Evolutionary conservation across 257 asterid species (phyloP).

Genomic region (Solanum habrochaites): DNA sequence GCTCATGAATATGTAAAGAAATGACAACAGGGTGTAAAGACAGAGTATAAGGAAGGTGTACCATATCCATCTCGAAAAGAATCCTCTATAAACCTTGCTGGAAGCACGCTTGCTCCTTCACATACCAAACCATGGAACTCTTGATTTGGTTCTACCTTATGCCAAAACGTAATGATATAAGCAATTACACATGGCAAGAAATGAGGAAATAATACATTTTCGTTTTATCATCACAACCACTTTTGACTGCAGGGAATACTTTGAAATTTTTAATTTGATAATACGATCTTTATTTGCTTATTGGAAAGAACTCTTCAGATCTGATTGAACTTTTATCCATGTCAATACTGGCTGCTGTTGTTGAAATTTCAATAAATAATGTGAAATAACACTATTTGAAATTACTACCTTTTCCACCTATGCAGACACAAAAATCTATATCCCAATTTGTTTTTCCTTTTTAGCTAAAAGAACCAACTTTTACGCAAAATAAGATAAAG

Average conservation of each 20-base stretch:
- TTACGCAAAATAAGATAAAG: not conserved
- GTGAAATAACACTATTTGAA: not conserved
- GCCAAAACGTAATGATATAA: constrained; percentile 28
- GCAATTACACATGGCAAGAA: constrained; percentile 2
- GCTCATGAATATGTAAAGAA: not conserved
- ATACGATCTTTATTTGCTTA: not conserved
- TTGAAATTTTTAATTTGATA: not conserved
- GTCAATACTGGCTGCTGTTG: not conserved
- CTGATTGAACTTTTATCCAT: not conserved
- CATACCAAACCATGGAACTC: constrained; percentile 96
- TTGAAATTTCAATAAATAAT: not conserved
- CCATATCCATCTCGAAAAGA: constrained; percentile 94
- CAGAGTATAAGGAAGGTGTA: constrained; percentile 20
- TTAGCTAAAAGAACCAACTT: not conserved
- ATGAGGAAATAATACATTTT: not conserved
- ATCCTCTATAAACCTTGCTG: constrained; percentile 80
- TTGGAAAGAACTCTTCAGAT: not conserved
- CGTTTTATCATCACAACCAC: not conserved
- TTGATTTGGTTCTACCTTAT: constrained; percentile 99
- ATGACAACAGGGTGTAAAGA: not conserved
- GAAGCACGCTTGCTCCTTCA: constrained; percentile 98
- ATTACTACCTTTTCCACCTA: not conserved
- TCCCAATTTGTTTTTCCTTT: not conserved
- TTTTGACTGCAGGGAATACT: not conserved
- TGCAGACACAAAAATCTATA: not conserved